Base-by-base conservation (phyloP, 148 eudicot species). In the Pharnaceum exiguum region DNA sequence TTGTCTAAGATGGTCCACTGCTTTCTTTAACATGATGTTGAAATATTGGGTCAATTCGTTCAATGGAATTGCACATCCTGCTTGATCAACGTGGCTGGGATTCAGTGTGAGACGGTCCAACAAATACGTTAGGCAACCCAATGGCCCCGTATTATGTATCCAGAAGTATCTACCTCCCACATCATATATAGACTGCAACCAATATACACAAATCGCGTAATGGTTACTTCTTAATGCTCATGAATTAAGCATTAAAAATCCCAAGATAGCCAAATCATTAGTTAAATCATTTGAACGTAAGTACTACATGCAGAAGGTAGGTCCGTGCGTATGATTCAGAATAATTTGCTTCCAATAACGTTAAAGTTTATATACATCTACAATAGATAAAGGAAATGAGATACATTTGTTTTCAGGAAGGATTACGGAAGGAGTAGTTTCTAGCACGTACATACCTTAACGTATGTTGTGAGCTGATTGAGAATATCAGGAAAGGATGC, bases 91-190 rank as follows among this genome's bases (percentile, higher is more conserved):
- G 61, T 76, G 75, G 47, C 57, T 77, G 0, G 81, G 73, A 13
- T 71, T 74, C 57, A 75, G 46, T 5, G 31, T 59, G 2, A 76
- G 25, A 16, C 74, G 67, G 33, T 78, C 82, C 72, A 80, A 28
- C 46, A 88, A 56, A n/a, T 82, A 85, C 0, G 90, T 77, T 27
- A 83, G 71, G 46, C 95, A 89, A 1, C 97, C 90, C 13, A 83
- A 66, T 4, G 97, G 95, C 5, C 88, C 95, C 8, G 95, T 90
- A 24, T 86, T 83, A 64, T 90, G 97, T 73, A 89, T 75, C 95
- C 97, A 89, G 62, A 80, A 83, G 25, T 77, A 75, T 62, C 97
- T 75, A 0, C 76, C 97, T 47, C 86, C 90, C 48, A 44, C 62
- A 12, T 12, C 42, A 61, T 84, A 77, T 43, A 88, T 51, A 55